Evolutionary conservation across 768 basidiomycete genomes (phyloP).

Genomic region (Boletus subcaerulescens): DNA sequence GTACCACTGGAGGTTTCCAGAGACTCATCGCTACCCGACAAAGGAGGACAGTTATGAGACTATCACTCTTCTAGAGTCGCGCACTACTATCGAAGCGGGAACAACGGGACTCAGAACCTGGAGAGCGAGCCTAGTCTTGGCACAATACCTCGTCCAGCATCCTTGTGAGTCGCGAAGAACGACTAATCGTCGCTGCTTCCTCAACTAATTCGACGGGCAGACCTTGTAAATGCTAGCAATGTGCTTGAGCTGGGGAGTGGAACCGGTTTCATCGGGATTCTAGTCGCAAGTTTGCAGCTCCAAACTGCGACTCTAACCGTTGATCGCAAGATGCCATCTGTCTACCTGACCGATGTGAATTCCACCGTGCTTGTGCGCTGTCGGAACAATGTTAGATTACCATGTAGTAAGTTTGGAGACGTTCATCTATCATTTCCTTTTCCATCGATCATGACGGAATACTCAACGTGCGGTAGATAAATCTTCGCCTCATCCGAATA

Average conservation of each 20-base stretch:
- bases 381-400: conserved; percentile 52
- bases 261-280: conserved; percentile 68
- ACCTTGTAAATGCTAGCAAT: conserved; percentile 30
- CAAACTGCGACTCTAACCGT: not conserved
- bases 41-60: conserved; percentile 32
- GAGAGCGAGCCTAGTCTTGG: conserved; percentile 66
- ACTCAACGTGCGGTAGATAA: conserved; percentile 39
- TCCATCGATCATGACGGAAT: not conserved
- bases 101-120: conserved; percentile 82
- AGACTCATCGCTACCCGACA: not conserved
- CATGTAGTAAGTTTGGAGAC: conserved; percentile 56
- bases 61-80: conserved; percentile 69
- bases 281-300: conserved; percentile 57
- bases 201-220: not conserved
- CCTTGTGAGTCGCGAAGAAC: conserved; percentile 42
- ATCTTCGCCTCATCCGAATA: conserved; percentile 47
- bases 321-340: conserved; percentile 7
- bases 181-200: not conserved
- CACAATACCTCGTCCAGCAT: conserved; percentile 55
- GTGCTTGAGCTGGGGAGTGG: conserved; percentile 78
- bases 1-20: conserved; percentile 51
- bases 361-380: conserved; percentile 62
- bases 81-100: conserved; percentile 68
- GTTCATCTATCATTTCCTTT: not conserved
- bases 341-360: conserved; percentile 66